Base-by-base conservation (phyloP, 768 basidiomycete species). In the Mycena rosella region DNA sequence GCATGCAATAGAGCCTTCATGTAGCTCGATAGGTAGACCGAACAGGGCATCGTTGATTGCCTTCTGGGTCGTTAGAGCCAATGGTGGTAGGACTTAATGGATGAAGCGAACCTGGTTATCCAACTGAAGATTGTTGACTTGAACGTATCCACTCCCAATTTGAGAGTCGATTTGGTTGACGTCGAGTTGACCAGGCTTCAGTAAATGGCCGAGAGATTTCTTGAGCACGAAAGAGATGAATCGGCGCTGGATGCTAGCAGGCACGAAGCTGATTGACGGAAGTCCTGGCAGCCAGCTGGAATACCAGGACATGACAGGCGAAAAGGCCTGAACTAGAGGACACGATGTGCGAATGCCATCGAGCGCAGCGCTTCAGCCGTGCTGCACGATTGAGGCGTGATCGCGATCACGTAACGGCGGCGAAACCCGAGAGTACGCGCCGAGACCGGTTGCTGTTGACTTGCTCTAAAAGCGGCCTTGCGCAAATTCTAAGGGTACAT, bases 141-240 rank as follows among this genome's bases (percentile, higher is more conserved):
- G 93, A 5, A 98, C 89, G 76, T 87, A 91, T 20, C 96, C 96
- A 45, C 91, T 92, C n/a, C 94, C 92, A 73, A 98, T 91, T 79
- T 97, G 95, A 30, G 95, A 93, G 73, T 97, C 95, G 73, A 98
- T 91, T 79, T 95, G 90, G 61, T 91, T 86, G 57, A 88, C 84
- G 80, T 98, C 94, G 63, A 98, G 87, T 74, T 96, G 96, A 18
- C 95, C 96, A 13, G 93, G 94, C 76, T 91, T 93, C 60, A 98
- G 86, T 67, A 98, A 86, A 75, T 92, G 92, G 14, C 96, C 96
- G 0, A 98, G 82, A 10, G 88, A 86, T 74, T 89, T 90, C 84
- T 90, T 92, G 68, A 98, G 86, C 58, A 95, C 81, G 77, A 96
- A 98, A 1, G 96, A 96, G 38, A 98, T 84, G 81, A 98, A 96